Base-by-base conservation (phyloP, 2,329 filamentous ascomycete genomes). In the Knoxdaviesia capensis region DNA sequence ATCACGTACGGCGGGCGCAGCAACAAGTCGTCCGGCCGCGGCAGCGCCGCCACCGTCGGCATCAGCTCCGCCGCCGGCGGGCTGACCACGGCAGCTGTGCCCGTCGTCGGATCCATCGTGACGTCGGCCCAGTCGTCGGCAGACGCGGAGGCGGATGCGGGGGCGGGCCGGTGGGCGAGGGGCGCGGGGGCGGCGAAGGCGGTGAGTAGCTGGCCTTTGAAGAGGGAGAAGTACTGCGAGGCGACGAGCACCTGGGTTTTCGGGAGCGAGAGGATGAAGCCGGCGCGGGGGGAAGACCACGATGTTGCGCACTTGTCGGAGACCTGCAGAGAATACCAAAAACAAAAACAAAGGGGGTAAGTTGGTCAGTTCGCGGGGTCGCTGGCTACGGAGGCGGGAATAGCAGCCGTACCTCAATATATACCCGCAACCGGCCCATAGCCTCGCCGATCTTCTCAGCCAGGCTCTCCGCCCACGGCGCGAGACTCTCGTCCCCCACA, bases 1-100 rank as follows among this genome's bases (percentile, higher is more conserved):
- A 71, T 53, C 41, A 67, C 57, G 47, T 70, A 70, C 0, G 67
- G 67, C 1, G 66, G 62, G 32, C 54, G 58, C 6, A 58, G 53
- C 9, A 68, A 55, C 7, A 71, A 53, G n/a, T 66, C 58, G 39
- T 68, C 63, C 0, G 67, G 68, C 2, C 63, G 56, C 4, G 62
- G 59, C 7, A 71, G 50, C 0, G 55, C 55, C 4, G 52, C 56
- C 2, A 59, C 50, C 30, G 58, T 56, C 1, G 68, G 65, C 3
- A 71, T 51, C 40, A 57, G 55, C 8, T 59, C 54, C 11, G 49
- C 61, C 9, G 37, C 42, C 3, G 43, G 29, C 6, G 45, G 9
- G 29, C 20, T 7, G 33, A 9, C 10, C 28, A 6, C 7, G 5
- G 40, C 6, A 11, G 40, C 6, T 9, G 40, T 28, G 29, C 8